Conservation (phyloP, 2,329 filamentous ascomycete genomes). For the Neophaeococcomyces mojaviensis region DNA sequence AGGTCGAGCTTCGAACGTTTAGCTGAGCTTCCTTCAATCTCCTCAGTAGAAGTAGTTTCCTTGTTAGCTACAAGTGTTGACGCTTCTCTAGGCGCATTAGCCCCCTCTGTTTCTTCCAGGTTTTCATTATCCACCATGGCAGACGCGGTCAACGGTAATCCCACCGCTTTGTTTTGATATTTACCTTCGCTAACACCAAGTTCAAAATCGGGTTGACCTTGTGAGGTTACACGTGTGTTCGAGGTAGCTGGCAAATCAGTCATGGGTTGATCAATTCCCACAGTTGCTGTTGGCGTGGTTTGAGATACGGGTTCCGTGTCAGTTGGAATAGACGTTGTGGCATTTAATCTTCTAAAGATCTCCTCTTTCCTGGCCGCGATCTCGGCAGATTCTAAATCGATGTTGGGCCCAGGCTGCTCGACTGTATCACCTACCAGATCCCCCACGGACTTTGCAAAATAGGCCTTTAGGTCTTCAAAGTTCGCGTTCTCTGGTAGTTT, state of each 20-base stretch:
- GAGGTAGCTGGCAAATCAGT: too few species aligned
- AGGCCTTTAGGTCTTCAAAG: conserved; percentile 40
- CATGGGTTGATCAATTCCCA: too few species aligned
- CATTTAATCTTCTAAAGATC: neutral
- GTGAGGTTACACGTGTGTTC: too few species aligned
- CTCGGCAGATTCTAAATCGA: conserved; percentile 18
- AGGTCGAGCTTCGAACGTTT: conserved; percentile 46
- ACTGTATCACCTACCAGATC: conserved; percentile 16
- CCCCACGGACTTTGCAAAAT: conserved; percentile 21
- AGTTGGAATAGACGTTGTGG: neutral
- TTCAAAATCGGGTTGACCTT: too few species aligned
- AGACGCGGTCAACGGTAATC: too few species aligned
- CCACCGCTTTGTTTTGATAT: too few species aligned
- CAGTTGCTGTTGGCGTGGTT: too few species aligned
- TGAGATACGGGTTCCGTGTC: neutral
- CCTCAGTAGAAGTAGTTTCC: conserved; percentile 46
- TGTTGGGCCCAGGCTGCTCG: conserved; percentile 19
- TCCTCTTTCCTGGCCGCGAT: too few species aligned
- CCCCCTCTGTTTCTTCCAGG: conserved; percentile 51
- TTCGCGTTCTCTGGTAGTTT: conserved; percentile 45
- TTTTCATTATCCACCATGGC: conserved; percentile 33
- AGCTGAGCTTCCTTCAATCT: conserved; percentile 41
- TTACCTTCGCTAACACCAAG: too few species aligned
- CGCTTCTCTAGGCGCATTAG: conserved; percentile 43
- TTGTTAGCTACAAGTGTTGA: conserved; percentile 46